Evolutionary conservation across 805 yeast species (phyloP).

Genomic region (Saccharomycopsis vini): DNA sequence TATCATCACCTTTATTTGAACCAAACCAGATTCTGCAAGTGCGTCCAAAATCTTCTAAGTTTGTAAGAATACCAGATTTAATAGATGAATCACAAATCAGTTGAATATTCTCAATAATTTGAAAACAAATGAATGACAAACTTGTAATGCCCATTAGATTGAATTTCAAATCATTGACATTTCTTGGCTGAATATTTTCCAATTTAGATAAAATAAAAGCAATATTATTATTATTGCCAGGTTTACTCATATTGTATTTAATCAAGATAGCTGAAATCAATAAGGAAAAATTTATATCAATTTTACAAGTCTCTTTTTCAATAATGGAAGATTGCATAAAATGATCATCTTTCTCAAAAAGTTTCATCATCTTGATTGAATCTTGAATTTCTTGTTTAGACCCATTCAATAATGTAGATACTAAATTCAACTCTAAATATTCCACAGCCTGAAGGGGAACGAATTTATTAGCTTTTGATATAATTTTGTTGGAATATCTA

Average conservation of each 20-base stretch:
- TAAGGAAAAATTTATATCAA: conserved; percentile 2
- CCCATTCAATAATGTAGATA: too few species aligned
- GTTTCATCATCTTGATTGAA: too few species aligned
- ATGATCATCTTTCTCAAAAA: not conserved
- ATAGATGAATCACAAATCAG: not conserved
- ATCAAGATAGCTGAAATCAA: not conserved
- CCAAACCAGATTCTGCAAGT: conserved; percentile 30
- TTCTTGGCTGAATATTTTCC: not conserved
- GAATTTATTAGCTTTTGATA: too few species aligned
- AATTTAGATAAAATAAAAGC: too few species aligned
- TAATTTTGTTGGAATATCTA: too few species aligned
- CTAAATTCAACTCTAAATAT: too few species aligned
- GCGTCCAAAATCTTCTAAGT: conserved; percentile 27
- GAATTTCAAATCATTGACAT: not conserved
- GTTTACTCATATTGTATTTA: too few species aligned
- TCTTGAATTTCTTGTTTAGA: too few species aligned
- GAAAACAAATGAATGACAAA: not conserved
- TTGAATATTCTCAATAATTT: not conserved
- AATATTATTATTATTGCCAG: too few species aligned
- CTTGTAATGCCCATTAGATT: not conserved
- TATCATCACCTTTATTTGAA: conserved; percentile 16
- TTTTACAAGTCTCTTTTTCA: not conserved
- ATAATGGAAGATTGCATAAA: too few species aligned
- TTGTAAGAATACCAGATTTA: conserved; percentile 3
- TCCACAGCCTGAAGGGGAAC: too few species aligned